Conservation (phyloP, 371 early-diverging fungal species). For the Syncephalastrum sp. region DNA sequence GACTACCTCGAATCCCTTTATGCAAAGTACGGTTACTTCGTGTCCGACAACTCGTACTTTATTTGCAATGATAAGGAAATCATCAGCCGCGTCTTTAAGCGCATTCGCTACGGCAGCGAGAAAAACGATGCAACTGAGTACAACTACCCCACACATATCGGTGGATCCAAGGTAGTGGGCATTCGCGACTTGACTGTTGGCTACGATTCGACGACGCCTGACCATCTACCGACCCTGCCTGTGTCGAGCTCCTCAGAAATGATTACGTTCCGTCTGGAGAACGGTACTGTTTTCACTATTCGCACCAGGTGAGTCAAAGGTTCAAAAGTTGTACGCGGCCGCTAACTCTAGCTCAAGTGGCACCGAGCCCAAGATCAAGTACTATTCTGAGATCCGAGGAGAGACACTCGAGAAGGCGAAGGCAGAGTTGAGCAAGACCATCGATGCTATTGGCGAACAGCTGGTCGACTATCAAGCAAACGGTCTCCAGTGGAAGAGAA, state of each 20-base stretch:
- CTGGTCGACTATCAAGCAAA: constrained; percentile 57
- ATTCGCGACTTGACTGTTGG: constrained; percentile 90
- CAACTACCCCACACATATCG: constrained; percentile 74
- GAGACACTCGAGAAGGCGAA: constrained; percentile 50
- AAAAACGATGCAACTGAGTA: constrained; percentile 26
- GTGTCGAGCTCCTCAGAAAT: constrained; percentile 84
- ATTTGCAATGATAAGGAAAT: constrained; percentile 76
- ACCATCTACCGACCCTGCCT: constrained; percentile 70
- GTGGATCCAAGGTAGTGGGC: constrained; percentile 62
- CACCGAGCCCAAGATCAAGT: constrained; percentile 97
- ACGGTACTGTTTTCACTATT: constrained; percentile 71
- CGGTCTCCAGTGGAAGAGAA: constrained; percentile 41
- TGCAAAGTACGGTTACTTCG: constrained; percentile 84
- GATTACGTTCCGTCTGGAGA: constrained; percentile 86
- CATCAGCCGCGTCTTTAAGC: constrained; percentile 70
- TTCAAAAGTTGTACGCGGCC: neutral
- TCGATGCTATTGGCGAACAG: constrained; percentile 56
- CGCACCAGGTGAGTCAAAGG: constrained; percentile 57
- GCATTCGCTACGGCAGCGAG: constrained; percentile 77
- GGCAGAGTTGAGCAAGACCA: constrained; percentile 42
- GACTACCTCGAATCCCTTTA: constrained; percentile 76
- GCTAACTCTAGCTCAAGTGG: constrained; percentile 51
- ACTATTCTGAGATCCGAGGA: constrained; percentile 82
- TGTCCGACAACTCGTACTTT: constrained; percentile 87
- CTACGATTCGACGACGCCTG: constrained; percentile 73